Conservation (phyloP, 192 early-diverging fungal genomes). For the Phycomyces nitens region DNA sequence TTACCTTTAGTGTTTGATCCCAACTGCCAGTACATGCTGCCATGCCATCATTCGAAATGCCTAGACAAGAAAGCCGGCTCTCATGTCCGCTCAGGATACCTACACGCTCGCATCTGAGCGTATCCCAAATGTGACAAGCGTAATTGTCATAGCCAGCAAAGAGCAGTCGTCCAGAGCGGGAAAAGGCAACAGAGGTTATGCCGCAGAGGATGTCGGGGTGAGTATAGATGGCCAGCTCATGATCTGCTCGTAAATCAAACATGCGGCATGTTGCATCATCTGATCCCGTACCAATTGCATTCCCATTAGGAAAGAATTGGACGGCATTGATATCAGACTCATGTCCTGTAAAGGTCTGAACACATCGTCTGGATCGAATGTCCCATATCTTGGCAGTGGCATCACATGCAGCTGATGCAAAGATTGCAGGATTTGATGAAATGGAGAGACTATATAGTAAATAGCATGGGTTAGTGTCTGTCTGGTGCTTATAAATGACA, state of each 20-base stretch:
- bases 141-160: conserved; percentile 99
- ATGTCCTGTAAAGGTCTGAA: conserved; percentile 97
- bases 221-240: conserved; percentile 96
- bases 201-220: conserved; percentile 98
- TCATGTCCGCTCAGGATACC: conserved; percentile 93
- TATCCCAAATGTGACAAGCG: conserved; percentile 99
- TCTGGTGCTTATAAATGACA: too few relatives aligned
- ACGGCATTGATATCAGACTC: conserved; percentile 99
- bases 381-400: conserved; percentile 99
- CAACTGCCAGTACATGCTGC: conserved; percentile 97
- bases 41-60: conserved; percentile 96
- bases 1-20: conserved; percentile 96
- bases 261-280: conserved; percentile 98
- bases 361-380: conserved; percentile 92
- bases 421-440: conserved; percentile 90
- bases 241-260: conserved; percentile 96
- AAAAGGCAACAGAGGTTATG: conserved; percentile 97
- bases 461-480: too few relatives aligned
- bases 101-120: conserved; percentile 90
- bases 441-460: conserved; percentile 68
- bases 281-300: conserved; percentile 96
- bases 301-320: conserved; percentile 98
- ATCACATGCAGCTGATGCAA: conserved; percentile 99
- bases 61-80: conserved; percentile 95
- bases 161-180: conserved; percentile 91